Evolutionary conservation across 805 yeast species (phyloP).

Genomic region (Metschnikowia colocasiae): DNA sequence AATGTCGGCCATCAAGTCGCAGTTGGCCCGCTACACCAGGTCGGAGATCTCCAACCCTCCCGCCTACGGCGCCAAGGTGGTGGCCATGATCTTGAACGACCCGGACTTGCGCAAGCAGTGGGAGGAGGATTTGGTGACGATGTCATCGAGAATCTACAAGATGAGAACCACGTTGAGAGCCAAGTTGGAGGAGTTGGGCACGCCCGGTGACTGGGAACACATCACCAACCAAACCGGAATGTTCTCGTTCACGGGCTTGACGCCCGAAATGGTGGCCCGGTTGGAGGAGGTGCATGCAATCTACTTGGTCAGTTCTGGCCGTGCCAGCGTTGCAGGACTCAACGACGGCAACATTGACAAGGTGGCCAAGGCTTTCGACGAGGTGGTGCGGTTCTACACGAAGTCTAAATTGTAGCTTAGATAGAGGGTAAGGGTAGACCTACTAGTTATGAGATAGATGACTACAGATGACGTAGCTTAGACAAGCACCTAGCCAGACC

Average conservation of each 20-base stretch:
- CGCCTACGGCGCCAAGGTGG: slow-evolving; percentile 91
- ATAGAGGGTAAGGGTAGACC: background rate
- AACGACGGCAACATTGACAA: slow-evolving; percentile 71
- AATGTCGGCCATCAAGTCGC: slow-evolving; percentile 50
- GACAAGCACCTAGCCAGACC: too few relatives aligned
- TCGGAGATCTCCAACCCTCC: slow-evolving; percentile 93
- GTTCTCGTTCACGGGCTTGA: slow-evolving; percentile 92
- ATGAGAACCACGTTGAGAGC: slow-evolving; percentile 73
- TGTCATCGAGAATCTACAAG: slow-evolving; percentile 76
- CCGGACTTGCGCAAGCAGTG: slow-evolving; percentile 72
- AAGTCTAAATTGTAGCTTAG: slow-evolving; percentile 16
- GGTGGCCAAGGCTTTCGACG: slow-evolving; percentile 80
- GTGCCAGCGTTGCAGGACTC: slow-evolving; percentile 92
- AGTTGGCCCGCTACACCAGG: slow-evolving; percentile 70
- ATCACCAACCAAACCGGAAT: slow-evolving; percentile 89
- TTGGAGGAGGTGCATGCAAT: slow-evolving; percentile 77
- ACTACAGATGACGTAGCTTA: too few relatives aligned
- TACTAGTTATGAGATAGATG: too few relatives aligned
- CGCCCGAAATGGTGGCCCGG: slow-evolving; percentile 68
- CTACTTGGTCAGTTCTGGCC: slow-evolving; percentile 76
- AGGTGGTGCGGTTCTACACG: slow-evolving; percentile 49
- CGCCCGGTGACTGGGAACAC: slow-evolving; percentile 94
- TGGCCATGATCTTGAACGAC: slow-evolving; percentile 64
- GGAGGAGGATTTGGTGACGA: slow-evolving; percentile 77
- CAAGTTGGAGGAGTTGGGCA: slow-evolving; percentile 53